Base-by-base conservation (phyloP, 202 grass and related monocot species). In the Digitaria exilis region DNA sequence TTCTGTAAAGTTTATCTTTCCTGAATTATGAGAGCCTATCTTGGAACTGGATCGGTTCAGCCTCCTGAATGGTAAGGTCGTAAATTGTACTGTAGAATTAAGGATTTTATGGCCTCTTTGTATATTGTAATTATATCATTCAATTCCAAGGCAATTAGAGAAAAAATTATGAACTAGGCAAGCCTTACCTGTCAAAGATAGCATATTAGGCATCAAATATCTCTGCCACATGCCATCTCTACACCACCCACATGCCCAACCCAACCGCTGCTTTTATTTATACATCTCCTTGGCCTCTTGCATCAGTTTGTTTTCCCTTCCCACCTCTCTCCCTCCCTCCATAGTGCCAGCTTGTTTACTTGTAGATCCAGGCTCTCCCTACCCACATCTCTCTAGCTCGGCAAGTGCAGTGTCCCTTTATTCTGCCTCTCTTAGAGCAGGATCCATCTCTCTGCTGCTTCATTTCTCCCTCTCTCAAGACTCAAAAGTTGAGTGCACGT, bases 181-280 rank as follows among this genome's bases (percentile, higher is more conserved):
- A 3, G 25, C 58, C 59, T 86, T 86, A 44, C 25, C 76, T 80
- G 45, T 71, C 79, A 82, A 64, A 54, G 44, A 59, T 83, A 69
- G 69, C 87, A 79, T 31, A 75, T 54, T 22, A 21, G 78, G 63
- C 57, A 81, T 51, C 82, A 85, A 78, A 89, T 71, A 82, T 73
- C 79, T 65, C 37, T 67, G 78, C 35, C 88, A 89, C 82, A 89
- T 82, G 83, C 37, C 71, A 82, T 86, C 77, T 82, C 67, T 73
- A 66, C 29, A 37, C 65, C 54, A 48, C 56, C 69, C 71, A 86
- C 72, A 85, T 81, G 78, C 65, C 65, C 79, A 82, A 65, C 77
- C 83, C 65, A 80, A 88, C 86, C 50, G 55, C 69, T 75, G 80
- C 30, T 69, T 88, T 84, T 80, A 84, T 84, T 84, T 88, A 84